Conservation (phyloP, 1,284 basidiomycete species). For the Salmacisia buchloeana region DNA sequence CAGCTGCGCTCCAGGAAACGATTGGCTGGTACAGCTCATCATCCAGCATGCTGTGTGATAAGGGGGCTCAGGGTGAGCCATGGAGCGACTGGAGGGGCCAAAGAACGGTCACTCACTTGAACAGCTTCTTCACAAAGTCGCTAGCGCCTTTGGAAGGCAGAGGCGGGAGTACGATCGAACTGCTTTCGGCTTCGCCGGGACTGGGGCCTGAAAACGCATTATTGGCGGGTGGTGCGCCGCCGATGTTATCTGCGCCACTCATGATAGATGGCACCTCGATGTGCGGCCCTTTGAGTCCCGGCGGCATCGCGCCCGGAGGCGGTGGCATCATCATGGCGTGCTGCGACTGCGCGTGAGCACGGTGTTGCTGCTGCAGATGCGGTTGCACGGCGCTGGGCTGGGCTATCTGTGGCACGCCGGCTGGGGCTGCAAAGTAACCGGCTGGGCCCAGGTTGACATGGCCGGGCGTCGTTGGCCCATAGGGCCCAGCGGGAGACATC, state of each 20-base stretch:
- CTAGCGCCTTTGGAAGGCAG: constrained; percentile 27
- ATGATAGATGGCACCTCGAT: no score
- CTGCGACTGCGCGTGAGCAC: not conserved
- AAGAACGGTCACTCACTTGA: not conserved
- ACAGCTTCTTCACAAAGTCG: constrained; percentile 90
- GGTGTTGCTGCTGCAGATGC: not conserved
- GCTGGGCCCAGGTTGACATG: not conserved
- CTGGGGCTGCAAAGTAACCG: not conserved
- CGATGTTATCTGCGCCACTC: no score
- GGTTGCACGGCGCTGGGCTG: not conserved
- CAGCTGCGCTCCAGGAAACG: constrained; percentile 78
- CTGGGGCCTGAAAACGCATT: no score
- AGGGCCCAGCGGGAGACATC: not conserved
- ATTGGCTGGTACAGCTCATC: constrained; percentile 68
- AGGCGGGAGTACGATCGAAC: not conserved
- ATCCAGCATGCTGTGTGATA: constrained; percentile 72
- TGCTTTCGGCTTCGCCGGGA: not conserved
- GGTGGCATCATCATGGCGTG: constrained; percentile 7
- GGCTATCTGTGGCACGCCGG: not conserved
- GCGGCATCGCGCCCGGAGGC: no score
- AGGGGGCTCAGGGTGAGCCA: constrained; percentile 3
- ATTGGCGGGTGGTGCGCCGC: no score
- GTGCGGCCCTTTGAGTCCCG: no score
- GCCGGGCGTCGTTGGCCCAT: not conserved
- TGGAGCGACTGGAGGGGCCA: constrained; percentile 65